phyloP scores from a whole-genome alignment of 2,329 filamentous ascomycete species.

The Neofusicoccum laricinum region DNA sequence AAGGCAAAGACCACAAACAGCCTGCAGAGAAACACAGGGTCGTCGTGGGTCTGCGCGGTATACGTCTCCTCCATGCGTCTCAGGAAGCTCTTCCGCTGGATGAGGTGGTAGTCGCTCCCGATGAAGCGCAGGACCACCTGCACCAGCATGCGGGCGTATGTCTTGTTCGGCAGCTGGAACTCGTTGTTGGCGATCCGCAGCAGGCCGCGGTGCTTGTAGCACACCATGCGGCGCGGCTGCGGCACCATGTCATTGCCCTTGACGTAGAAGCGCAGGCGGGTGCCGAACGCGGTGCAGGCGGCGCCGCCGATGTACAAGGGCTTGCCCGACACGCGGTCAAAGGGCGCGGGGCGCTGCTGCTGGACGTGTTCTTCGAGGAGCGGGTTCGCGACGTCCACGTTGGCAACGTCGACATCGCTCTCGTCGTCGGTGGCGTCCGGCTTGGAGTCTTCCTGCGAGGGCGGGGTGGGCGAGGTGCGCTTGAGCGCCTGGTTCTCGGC shows the following conservation, averaged over 20 bases:
- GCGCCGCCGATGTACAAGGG: slow-evolving; percentile 24
- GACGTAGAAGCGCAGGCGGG: slow-evolving; percentile 21
- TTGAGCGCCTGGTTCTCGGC: slow-evolving; percentile 21
- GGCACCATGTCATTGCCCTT: slow-evolving; percentile 23
- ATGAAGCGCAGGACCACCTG: slow-evolving; percentile 24
- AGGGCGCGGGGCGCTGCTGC: slow-evolving; percentile 12
- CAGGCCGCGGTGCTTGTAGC: slow-evolving; percentile 16
- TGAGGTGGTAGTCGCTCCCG: slow-evolving; percentile 15
- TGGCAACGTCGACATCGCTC: slow-evolving; percentile 10
- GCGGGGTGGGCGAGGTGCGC: slow-evolving; percentile 9
- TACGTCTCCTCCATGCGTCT: slow-evolving; percentile 15
- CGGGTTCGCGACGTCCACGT: slow-evolving; percentile 23
- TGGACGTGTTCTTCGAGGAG: slow-evolving; percentile 24
- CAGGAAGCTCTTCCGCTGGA: slow-evolving; percentile 16
- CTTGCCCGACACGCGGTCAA: slow-evolving; percentile 9
- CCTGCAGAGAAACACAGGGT: slow-evolving; percentile 20
- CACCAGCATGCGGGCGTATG: slow-evolving; percentile 24
- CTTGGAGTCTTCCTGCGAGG: slow-evolving; percentile 5
- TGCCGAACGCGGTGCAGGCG: slow-evolving; percentile 24
- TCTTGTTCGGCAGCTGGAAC: slow-evolving; percentile 23
- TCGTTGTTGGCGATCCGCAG: slow-evolving; percentile 16
- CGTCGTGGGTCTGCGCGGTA: slow-evolving; percentile 14
- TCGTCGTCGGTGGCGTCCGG: not conserved
- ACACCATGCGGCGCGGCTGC: slow-evolving; percentile 19
- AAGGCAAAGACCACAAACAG: slow-evolving; percentile 22